Evolutionary conservation across 345 rosid species (phyloP).

Genomic region (Citrus maxima): DNA sequence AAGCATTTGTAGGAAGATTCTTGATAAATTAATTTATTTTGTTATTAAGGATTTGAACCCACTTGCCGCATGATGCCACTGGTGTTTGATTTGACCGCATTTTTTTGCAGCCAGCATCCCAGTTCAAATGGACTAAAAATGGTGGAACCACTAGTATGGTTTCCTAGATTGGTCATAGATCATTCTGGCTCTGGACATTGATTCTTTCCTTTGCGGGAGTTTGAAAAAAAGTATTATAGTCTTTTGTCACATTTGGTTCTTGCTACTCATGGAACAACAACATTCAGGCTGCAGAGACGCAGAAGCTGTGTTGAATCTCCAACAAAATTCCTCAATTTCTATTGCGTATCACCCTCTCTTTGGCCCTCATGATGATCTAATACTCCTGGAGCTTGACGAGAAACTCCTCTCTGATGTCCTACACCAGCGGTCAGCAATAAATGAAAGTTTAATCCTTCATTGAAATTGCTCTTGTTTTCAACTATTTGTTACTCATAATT

Average conservation of each 20-base stretch:
- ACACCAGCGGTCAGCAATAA: slow-evolving; percentile 45
- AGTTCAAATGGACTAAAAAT: not conserved
- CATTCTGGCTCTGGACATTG: not conserved
- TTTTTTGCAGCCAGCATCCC: not conserved
- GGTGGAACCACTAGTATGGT: not conserved
- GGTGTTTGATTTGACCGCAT: not conserved
- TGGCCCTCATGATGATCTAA: slow-evolving; percentile 64
- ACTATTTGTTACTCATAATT: not conserved
- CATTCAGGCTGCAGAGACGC: slow-evolving; percentile 41
- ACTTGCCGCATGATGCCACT: not conserved
- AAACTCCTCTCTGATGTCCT: slow-evolving; percentile 64
- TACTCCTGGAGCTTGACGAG: slow-evolving; percentile 76
- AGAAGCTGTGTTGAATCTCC: slow-evolving; percentile 55
- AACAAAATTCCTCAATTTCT: slow-evolving; percentile 44
- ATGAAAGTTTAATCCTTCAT: not conserved
- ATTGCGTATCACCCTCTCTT: slow-evolving; percentile 64
- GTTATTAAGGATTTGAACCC: not conserved
- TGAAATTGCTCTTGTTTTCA: not conserved
- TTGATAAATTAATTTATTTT: not conserved
- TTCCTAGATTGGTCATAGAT: not conserved
- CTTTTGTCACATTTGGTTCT: not conserved
- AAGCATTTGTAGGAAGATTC: not conserved
- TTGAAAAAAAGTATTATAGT: not conserved
- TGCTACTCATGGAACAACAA: slow-evolving; percentile 28
- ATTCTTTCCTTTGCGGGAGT: not conserved